A percentile compares a stretch with the other conserved stretches of the same genome.
Evolutionary conservation across 148 eudicot species (phyloP).

Genomic region (Salicornia ramosissima): DNA sequence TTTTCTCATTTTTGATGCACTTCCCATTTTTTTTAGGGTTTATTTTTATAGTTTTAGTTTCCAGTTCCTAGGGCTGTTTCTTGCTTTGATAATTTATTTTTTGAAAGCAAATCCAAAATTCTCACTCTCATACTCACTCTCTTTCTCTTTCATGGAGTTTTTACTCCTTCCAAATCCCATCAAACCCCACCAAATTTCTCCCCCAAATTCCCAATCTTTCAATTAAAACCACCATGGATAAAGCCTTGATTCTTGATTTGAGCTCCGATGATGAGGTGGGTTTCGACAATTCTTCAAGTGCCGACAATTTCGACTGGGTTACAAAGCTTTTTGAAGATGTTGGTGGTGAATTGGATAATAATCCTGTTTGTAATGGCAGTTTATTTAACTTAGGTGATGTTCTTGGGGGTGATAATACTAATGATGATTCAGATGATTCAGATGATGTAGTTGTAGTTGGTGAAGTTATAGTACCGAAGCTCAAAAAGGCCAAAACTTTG

Average conservation of each 20-base stretch:
- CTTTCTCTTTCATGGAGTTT: slow-evolving; percentile 7
- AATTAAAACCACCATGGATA: slow-evolving; percentile 14
- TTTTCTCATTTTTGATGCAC: neutral
- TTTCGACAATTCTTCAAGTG: slow-evolving; percentile 28
- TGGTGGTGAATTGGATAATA: neutral
- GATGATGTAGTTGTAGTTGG: slow-evolving; percentile 60
- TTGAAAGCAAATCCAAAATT: slow-evolving; percentile 6
- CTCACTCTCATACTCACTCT: slow-evolving; percentile 9
- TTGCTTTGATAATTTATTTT: neutral
- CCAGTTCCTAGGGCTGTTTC: slow-evolving; percentile 7
- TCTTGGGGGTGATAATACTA: neutral
- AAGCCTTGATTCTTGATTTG: slow-evolving; percentile 35
- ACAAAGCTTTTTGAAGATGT: slow-evolving; percentile 31
- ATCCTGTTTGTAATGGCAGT: neutral
- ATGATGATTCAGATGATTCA: slow-evolving; percentile 18
- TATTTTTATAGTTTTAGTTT: neutral
- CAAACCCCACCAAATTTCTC: slow-evolving; percentile 6
- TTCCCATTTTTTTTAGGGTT: neutral
- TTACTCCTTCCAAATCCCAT: neutral
- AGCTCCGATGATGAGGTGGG: slow-evolving; percentile 71
- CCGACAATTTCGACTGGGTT: slow-evolving; percentile 49
- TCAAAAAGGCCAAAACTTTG: slow-evolving; percentile 23
- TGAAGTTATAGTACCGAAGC: slow-evolving; percentile 31
- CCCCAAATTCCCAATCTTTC: neutral
- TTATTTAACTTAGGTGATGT: neutral